Conservation (phyloP, 2,329 filamentous ascomycete genomes). For the Diaporthe humulicola region DNA sequence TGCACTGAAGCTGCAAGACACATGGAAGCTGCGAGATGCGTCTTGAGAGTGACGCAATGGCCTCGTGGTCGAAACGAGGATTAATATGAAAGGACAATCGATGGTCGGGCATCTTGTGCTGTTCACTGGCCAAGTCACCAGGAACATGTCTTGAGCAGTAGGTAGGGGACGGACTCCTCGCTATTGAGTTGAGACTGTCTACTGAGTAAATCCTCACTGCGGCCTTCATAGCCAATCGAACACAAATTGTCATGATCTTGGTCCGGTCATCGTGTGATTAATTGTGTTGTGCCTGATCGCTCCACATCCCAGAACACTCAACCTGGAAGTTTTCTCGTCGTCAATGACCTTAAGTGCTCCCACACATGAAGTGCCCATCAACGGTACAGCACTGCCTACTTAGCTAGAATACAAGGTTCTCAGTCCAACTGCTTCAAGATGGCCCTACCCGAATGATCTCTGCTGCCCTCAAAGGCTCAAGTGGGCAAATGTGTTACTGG, state of each 20-base stretch:
- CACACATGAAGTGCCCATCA: too few relatives aligned
- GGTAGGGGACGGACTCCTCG: background rate
- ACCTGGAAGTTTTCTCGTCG: too few relatives aligned
- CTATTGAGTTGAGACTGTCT: background rate
- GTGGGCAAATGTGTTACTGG: background rate
- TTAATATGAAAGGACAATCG: background rate
- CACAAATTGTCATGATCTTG: background rate
- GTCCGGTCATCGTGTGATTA: background rate
- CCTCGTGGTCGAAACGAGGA: background rate
- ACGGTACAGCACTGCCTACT: too few relatives aligned
- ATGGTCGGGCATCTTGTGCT: background rate
- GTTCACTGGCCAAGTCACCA: background rate
- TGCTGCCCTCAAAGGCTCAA: too few relatives aligned
- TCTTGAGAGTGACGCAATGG: background rate
- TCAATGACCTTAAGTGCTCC: too few relatives aligned
- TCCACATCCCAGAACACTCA: too few relatives aligned
- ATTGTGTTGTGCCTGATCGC: background rate
- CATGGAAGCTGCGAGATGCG: background rate
- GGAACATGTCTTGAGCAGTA: background rate
- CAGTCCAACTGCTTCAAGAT: background rate
- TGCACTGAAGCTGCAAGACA: background rate
- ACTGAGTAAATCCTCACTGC: conserved; percentile 1
- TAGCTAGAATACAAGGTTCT: background rate
- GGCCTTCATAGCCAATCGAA: background rate
- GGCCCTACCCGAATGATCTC: too few relatives aligned